phyloP scores from a whole-genome alignment of 2,329 filamentous ascomycete genomes.

The Xylaria sp. region DNA sequence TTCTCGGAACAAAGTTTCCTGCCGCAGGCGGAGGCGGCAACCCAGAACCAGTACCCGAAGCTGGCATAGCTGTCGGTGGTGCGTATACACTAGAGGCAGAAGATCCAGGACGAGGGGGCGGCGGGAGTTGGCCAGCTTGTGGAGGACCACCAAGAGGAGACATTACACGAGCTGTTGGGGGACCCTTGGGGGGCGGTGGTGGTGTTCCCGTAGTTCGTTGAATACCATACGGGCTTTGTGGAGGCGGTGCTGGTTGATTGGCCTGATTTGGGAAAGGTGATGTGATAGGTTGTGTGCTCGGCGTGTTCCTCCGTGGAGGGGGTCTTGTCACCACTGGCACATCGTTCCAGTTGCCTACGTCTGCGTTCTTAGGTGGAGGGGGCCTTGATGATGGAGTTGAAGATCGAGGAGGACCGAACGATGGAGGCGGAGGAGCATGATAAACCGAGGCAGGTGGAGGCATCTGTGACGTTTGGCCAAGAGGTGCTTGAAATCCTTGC shows the following conservation, averaged over 20 bases:
- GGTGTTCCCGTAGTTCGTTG: constrained; percentile 74
- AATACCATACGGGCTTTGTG: constrained; percentile 65
- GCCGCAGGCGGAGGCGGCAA: constrained; percentile 61
- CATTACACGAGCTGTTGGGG: constrained; percentile 73
- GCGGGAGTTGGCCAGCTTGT: constrained; percentile 56
- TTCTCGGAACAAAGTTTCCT: constrained; percentile 67
- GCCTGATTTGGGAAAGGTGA: constrained; percentile 79
- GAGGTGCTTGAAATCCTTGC: constrained; percentile 67
- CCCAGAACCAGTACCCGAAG: constrained; percentile 45
- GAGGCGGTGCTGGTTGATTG: constrained; percentile 63
- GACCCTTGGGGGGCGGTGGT: constrained; percentile 84
- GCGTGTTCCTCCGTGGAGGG: constrained; percentile 78
- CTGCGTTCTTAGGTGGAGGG: constrained; percentile 75
- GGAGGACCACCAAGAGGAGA: constrained; percentile 74
- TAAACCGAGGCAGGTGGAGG: constrained; percentile 42
- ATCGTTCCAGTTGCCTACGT: constrained; percentile 91
- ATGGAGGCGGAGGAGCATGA: constrained; percentile 52
- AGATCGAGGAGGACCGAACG: constrained; percentile 68
- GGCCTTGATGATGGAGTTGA: constrained; percentile 73
- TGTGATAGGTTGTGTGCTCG: constrained; percentile 73
- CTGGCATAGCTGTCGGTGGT: constrained; percentile 62
- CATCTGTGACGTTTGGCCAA: constrained; percentile 46
- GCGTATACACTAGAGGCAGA: constrained; percentile 72
- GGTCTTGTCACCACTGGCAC: constrained; percentile 82
- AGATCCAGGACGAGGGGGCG: constrained; percentile 63